These are phyloP conservation scores for Tulasnella sp. DNA, from an alignment of 768 basidiomycete species.

Conservation along the genomic window DNA sequence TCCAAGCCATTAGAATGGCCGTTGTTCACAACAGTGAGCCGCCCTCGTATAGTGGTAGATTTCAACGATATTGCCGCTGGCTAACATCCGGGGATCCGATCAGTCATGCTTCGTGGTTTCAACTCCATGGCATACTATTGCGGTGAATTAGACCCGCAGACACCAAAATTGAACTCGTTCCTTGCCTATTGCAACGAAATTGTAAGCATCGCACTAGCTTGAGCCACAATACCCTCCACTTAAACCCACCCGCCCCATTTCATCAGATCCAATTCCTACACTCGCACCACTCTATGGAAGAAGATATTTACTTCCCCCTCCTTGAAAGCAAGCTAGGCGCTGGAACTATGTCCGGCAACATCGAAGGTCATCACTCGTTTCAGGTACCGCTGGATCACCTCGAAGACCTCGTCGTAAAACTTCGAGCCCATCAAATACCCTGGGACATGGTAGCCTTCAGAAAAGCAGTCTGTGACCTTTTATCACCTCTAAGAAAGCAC, in stretches of 20 bases:
- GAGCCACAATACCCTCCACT: background rate
- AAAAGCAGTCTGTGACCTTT: background rate
- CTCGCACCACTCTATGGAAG: background rate
- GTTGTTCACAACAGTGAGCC: conserved; percentile 16
- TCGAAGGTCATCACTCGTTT: background rate
- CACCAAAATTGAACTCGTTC: background rate
- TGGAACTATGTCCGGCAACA: conserved; percentile 1
- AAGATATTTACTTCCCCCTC: background rate
- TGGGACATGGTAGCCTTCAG: background rate
- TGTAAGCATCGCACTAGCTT: background rate
- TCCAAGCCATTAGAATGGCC: conserved; percentile 19
- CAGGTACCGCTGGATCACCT: background rate
- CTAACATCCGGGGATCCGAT: too few species aligned
- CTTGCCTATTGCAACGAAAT: background rate
- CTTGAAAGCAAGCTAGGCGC: conserved; percentile 2
- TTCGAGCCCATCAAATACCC: background rate
- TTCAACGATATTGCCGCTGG: background rate
- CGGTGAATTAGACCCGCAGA: background rate
- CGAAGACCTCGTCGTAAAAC: background rate
- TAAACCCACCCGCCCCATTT: background rate
- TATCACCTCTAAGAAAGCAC: background rate
- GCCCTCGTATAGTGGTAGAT: background rate
- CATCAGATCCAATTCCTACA: background rate
- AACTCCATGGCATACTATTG: conserved; percentile 24
- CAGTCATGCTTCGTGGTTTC: conserved; percentile 13